Evolutionary conservation across 108 stramenopile genomes (phyloP).

Genomic region (Cyclotella atomus): DNA sequence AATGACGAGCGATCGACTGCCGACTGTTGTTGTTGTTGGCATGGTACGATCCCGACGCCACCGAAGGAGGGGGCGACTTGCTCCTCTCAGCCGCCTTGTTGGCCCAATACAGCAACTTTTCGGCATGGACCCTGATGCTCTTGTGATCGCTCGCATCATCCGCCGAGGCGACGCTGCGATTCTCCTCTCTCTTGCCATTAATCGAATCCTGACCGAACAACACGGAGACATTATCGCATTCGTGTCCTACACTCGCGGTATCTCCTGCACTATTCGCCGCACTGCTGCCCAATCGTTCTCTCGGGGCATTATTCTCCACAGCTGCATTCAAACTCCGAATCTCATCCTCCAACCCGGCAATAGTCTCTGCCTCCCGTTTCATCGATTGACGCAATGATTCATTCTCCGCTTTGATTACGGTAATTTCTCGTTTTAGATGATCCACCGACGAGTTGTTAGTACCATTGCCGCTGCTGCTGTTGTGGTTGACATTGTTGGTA

Average conservation of each 20-base stretch:
- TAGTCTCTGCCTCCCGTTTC: slow-evolving; percentile 2
- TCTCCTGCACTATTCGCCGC: not conserved
- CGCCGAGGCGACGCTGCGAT: not conserved
- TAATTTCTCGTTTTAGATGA: slow-evolving; percentile 11
- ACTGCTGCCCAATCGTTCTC: slow-evolving; percentile 11
- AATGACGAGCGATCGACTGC: not conserved
- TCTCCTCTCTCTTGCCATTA: not conserved
- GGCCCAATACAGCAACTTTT: slow-evolving; percentile 53
- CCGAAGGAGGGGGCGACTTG: slow-evolving; percentile 11
- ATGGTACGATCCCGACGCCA: slow-evolving; percentile 15
- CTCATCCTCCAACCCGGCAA: slow-evolving; percentile 13
- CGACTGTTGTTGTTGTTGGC: not conserved
- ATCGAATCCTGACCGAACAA: slow-evolving; percentile 38
- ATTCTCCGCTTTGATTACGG: slow-evolving; percentile 19
- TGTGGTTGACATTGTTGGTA: no score
- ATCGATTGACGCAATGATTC: slow-evolving; percentile 9
- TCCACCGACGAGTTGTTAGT: slow-evolving; percentile 1
- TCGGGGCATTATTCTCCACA: slow-evolving; percentile 4
- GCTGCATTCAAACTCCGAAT: slow-evolving; percentile 2
- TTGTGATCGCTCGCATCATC: slow-evolving; percentile 33
- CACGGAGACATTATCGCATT: slow-evolving; percentile 24
- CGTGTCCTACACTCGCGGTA: not conserved
- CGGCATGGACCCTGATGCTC: slow-evolving; percentile 48
- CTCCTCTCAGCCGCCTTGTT: slow-evolving; percentile 39
- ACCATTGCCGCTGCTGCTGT: not conserved